These are phyloP conservation scores for Paraleonurus japonicus DNA, from an alignment of 257 asterid genomes.

Conservation along the genomic window DNA sequence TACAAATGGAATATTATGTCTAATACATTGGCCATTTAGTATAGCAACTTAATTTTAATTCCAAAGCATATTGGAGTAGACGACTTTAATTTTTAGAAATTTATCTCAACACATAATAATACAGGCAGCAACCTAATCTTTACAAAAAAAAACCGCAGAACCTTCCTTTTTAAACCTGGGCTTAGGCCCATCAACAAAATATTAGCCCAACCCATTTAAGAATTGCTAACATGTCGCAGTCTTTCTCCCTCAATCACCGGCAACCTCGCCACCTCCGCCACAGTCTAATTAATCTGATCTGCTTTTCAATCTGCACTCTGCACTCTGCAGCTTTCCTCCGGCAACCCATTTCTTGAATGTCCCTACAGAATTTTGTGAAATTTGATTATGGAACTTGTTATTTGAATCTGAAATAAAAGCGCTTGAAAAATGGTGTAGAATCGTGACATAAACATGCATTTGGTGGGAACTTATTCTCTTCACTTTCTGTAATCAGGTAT, in stretches of 20 bases:
- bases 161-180: too few relatives aligned
- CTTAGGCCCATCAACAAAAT: not conserved
- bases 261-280: slow-evolving; percentile 22
- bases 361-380: not conserved
- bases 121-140: too few relatives aligned
- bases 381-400: not conserved
- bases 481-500: not conserved
- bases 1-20: not conserved
- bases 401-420: slow-evolving; percentile 13
- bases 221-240: slow-evolving; percentile 15
- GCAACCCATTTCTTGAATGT: not conserved
- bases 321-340: slow-evolving; percentile 18
- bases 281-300: not conserved
- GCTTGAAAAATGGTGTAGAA: not conserved
- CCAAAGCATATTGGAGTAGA: too few relatives aligned
- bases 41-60: too few relatives aligned
- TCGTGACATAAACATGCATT: not conserved
- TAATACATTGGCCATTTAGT: too few relatives aligned
- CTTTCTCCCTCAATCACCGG: slow-evolving; percentile 19
- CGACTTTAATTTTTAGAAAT: too few relatives aligned
- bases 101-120: too few relatives aligned
- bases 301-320: not conserved
- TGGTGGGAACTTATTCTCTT: not conserved
- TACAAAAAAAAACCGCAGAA: too few relatives aligned
- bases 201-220: slow-evolving; percentile 7